Evolutionary conservation across 352 stramenopile species (phyloP).

Genomic region (Phytophthora pseudosyringae): DNA sequence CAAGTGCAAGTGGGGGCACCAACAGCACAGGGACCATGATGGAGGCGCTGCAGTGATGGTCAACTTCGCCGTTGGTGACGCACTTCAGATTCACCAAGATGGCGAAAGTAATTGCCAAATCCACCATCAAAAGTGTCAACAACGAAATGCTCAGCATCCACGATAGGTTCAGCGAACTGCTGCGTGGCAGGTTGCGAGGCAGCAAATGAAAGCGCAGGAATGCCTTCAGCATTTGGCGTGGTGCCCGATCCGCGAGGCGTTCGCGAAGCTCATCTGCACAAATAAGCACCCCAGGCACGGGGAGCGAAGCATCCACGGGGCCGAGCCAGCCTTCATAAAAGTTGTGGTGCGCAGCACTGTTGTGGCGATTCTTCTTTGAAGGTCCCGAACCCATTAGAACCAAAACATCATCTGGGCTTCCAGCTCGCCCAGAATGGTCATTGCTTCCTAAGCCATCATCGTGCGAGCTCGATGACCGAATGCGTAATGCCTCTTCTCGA

Average conservation of each 20-base stretch:
- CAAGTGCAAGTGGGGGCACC: constrained; percentile 68
- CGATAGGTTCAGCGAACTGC: constrained; percentile 55
- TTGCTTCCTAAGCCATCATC: constrained; percentile 36
- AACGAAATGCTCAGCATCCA: constrained; percentile 79
- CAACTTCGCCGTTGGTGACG: constrained; percentile 73
- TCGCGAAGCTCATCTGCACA: constrained; percentile 72
- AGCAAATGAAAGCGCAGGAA: constrained; percentile 60
- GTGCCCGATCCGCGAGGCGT: constrained; percentile 51
- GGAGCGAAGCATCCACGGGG: constrained; percentile 74
- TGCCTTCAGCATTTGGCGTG: constrained; percentile 44
- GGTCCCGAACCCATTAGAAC: constrained; percentile 30
- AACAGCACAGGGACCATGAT: constrained; percentile 80
- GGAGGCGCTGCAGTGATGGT: constrained; percentile 69
- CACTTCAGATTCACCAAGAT: constrained; percentile 85
- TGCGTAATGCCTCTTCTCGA: constrained; percentile 71
- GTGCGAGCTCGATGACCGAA: constrained; percentile 59
- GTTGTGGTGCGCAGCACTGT: constrained; percentile 37
- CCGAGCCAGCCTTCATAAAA: constrained; percentile 80
- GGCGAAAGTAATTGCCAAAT: constrained; percentile 81
- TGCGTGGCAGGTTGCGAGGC: constrained; percentile 63
- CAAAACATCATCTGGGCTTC: constrained; percentile 39
- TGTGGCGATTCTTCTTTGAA: constrained; percentile 33
- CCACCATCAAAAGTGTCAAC: constrained; percentile 71
- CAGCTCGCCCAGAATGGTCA: constrained; percentile 30
- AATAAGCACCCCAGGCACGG: constrained; percentile 75